phyloP scores from a whole-genome alignment of 306 rosid genomes.

The Canavalia gladiata region DNA sequence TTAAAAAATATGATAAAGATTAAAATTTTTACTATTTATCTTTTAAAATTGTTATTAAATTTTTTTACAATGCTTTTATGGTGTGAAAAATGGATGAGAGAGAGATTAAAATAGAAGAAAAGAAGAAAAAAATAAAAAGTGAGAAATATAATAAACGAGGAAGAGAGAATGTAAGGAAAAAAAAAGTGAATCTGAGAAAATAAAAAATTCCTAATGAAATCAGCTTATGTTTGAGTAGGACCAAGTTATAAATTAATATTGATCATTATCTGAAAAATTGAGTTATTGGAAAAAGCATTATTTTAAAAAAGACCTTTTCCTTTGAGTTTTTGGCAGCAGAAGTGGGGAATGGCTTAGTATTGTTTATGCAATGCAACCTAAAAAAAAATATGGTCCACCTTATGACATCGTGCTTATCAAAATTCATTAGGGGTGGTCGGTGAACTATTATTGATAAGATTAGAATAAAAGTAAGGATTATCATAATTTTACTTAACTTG shows the following conservation, averaged over 20 bases:
- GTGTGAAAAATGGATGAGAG: too few species aligned
- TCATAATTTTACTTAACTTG: conserved; percentile 6
- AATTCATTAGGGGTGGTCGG: conserved; percentile 20
- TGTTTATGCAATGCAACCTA: background rate
- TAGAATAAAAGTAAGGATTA: conserved; percentile 10
- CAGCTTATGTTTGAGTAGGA: background rate
- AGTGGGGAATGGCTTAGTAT: conserved; percentile 5
- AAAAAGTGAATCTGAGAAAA: too few species aligned
- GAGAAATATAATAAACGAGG: too few species aligned
- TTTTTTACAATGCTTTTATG: too few species aligned
- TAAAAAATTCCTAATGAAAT: too few species aligned
- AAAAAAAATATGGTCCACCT: background rate
- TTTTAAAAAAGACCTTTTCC: background rate
- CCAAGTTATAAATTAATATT: conserved; percentile 7
- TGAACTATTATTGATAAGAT: conserved; percentile 40
- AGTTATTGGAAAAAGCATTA: background rate
- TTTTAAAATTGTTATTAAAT: too few species aligned
- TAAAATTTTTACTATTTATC: too few species aligned
- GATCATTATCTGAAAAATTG: background rate
- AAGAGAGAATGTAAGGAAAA: too few species aligned
- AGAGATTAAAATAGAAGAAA: too few species aligned
- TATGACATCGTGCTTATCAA: conserved; percentile 37
- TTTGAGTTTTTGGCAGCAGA: background rate
- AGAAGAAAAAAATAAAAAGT: too few species aligned
- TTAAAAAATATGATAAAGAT: too few species aligned